A percentile compares a stretch with the other conserved stretches of the same genome.
Evolutionary conservation across 441 rosid genomes (phyloP).

Genomic region (Adansonia grandidieri): DNA sequence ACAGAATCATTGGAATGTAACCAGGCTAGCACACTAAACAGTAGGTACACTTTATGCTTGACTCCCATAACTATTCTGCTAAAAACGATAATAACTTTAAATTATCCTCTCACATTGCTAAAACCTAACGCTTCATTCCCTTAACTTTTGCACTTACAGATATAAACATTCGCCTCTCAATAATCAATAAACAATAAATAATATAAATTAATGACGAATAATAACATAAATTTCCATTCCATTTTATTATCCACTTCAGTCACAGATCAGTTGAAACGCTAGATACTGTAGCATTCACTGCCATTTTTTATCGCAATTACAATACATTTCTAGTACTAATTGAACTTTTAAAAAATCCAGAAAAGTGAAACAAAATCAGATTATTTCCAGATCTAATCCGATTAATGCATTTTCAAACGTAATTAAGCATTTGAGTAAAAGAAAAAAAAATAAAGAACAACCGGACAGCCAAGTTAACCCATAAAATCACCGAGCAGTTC

Average conservation of each 20-base stretch:
- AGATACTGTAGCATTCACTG: not conserved
- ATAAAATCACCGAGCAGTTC: not conserved
- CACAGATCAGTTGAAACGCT: not conserved
- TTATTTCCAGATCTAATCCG: slow-evolving; percentile 3
- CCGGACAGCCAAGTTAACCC: not conserved
- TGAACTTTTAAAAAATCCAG: not conserved
- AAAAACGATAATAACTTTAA: not conserved
- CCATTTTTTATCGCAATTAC: not conserved
- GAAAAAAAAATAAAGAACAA: not conserved
- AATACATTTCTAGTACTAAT: not conserved
- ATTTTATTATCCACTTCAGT: not conserved
- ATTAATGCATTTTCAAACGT: not conserved
- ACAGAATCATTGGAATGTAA: not conserved
- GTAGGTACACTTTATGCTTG: not conserved
- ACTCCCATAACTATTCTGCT: not conserved
- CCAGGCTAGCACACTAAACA: not conserved
- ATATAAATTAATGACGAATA: not conserved
- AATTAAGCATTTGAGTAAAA: slow-evolving; percentile 16
- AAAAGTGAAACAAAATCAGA: not conserved
- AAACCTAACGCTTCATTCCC: not conserved
- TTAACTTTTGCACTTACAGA: not conserved
- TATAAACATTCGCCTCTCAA: not conserved
- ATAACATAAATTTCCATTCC: not conserved
- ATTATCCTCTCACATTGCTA: not conserved
- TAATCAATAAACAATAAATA: not conserved